Conservation (phyloP, 106 monocot species). For the Vanilla planifolia region DNA sequence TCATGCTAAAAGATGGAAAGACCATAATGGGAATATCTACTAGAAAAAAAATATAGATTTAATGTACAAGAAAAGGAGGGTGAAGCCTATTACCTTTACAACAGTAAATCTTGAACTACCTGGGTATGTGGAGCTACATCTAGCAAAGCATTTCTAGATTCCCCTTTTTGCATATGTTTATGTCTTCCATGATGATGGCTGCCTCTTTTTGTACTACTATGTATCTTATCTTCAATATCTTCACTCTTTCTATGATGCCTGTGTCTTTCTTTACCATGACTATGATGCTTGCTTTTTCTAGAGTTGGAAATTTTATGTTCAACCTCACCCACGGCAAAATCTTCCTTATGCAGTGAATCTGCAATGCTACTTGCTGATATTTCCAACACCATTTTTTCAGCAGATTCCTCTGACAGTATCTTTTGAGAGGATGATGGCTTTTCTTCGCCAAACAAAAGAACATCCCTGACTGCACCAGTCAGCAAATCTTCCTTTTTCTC, state of each 20-base stretch:
- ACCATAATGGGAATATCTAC: neutral
- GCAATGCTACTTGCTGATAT: slow-evolving; percentile 4
- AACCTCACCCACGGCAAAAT: slow-evolving; percentile 10
- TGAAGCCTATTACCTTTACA: slow-evolving; percentile 28
- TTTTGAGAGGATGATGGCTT: slow-evolving; percentile 14
- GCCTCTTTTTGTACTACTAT: slow-evolving; percentile 31
- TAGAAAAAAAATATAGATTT: slow-evolving; percentile 1
- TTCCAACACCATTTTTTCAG: slow-evolving; percentile 16
- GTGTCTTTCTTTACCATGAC: slow-evolving; percentile 39
- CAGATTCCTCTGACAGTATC: slow-evolving; percentile 15
- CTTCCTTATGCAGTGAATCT: slow-evolving; percentile 19
- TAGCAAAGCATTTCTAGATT: slow-evolving; percentile 24
- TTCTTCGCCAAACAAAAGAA: slow-evolving; percentile 36
- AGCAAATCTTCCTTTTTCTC: slow-evolving; percentile 38
- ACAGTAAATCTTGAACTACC: slow-evolving; percentile 72
- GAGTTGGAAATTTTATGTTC: slow-evolving; percentile 30
- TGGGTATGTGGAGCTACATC: slow-evolving; percentile 39
- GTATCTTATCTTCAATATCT: slow-evolving; percentile 29
- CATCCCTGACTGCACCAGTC: slow-evolving; percentile 53
- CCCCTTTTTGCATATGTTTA: slow-evolving; percentile 44
- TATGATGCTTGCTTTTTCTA: slow-evolving; percentile 30
- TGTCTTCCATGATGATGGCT: slow-evolving; percentile 39
- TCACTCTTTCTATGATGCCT: slow-evolving; percentile 22
- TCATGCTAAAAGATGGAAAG: neutral
- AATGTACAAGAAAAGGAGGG: neutral